Conservation (phyloP, 176 grass and related monocot genomes). For the Tillandsia fasciculata region DNA sequence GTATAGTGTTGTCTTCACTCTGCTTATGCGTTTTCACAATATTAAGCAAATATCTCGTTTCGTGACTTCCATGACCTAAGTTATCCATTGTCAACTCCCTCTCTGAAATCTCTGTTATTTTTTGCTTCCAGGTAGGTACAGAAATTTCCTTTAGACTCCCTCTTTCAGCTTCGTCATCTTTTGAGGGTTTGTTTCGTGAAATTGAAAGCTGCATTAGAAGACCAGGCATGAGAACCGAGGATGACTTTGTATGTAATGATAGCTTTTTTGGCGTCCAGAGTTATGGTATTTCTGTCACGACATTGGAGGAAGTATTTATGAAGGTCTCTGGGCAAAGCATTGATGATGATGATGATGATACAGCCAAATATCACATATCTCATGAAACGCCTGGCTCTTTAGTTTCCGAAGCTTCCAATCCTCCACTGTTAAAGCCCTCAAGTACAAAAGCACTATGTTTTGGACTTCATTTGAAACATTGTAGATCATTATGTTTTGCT, state of each 20-base stretch:
- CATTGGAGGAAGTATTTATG: constrained; percentile 42
- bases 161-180: constrained; percentile 33
- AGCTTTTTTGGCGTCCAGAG: constrained; percentile 24
- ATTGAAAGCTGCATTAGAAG: constrained; percentile 27
- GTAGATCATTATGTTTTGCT: constrained; percentile 23
- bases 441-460: neutral
- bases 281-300: constrained; percentile 46
- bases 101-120: neutral
- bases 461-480: constrained; percentile 8
- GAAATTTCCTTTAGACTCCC: constrained; percentile 45
- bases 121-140: constrained; percentile 36
- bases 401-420: constrained; percentile 8
- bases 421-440: constrained; percentile 4
- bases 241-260: constrained; percentile 9
- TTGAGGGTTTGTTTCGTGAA: constrained; percentile 42
- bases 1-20: too few species aligned
- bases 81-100: neutral
- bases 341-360: constrained; percentile 23
- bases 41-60: neutral
- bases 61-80: neutral
- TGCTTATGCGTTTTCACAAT: too few species aligned
- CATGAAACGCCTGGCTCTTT: neutral
- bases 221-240: constrained; percentile 10
- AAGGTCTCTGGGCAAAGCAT: constrained; percentile 25
- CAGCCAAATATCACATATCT: constrained; percentile 8